phyloP scores from a whole-genome alignment of 2,329 filamentous ascomycete species.

The Graphilbum fragrans region DNA sequence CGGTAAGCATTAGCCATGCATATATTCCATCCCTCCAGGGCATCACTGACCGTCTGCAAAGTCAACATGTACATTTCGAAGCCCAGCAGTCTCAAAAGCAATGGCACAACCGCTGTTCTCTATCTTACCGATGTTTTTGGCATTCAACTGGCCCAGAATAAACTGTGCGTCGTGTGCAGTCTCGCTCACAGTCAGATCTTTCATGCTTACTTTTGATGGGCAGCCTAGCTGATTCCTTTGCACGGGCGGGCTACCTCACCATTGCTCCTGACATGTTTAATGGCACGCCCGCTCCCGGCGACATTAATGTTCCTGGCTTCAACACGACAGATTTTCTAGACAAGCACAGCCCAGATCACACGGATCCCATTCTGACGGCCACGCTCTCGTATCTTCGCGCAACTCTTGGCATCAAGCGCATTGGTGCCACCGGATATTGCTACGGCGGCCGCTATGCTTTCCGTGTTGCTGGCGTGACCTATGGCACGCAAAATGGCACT shows the following conservation, averaged over 20 bases:
- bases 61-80: slow-evolving; percentile 14
- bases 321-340: slow-evolving; percentile 27
- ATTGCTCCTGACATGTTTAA: slow-evolving; percentile 56
- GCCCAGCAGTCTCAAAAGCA: slow-evolving; percentile 5
- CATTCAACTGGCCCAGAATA: slow-evolving; percentile 15
- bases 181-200: too few species aligned
- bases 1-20: slow-evolving; percentile 8
- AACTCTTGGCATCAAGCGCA: slow-evolving; percentile 34
- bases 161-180: too few species aligned
- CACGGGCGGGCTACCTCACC: slow-evolving; percentile 52
- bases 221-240: slow-evolving; percentile 56
- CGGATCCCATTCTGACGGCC: slow-evolving; percentile 33
- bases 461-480: slow-evolving; percentile 41
- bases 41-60: too few species aligned
- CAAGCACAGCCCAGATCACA: slow-evolving; percentile 14
- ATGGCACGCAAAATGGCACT: too few species aligned
- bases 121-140: slow-evolving; percentile 18
- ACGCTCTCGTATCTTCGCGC: slow-evolving; percentile 32
- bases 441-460: slow-evolving; percentile 48
- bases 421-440: slow-evolving; percentile 52
- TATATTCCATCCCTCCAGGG: not conserved
- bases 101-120: slow-evolving; percentile 12
- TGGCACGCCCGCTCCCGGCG: slow-evolving; percentile 37
- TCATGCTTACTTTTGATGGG: too few species aligned
- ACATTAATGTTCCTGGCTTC: slow-evolving; percentile 23